Evolutionary conservation across 139 green algal genomes (phyloP).

Genomic region (Chlamydomonas applanata): DNA sequence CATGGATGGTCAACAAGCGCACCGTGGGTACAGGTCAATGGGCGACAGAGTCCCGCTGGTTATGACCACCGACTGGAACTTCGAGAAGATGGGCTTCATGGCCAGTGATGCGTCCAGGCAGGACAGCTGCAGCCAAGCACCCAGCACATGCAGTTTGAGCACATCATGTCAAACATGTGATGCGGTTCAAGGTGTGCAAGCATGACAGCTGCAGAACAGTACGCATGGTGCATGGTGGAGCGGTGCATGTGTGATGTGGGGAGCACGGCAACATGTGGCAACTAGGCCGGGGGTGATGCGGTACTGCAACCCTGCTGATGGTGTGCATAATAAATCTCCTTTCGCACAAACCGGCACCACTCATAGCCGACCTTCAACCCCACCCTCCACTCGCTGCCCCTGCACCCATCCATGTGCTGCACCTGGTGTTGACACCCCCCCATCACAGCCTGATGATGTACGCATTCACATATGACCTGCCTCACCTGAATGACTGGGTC

Average conservation of each 20-base stretch:
- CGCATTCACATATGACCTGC: not conserved
- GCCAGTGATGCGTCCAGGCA: conserved; percentile 96
- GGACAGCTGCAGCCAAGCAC: conserved; percentile 42
- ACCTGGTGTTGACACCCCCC: no score
- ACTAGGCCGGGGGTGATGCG: no score
- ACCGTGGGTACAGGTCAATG: conserved; percentile 93
- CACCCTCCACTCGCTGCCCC: no score
- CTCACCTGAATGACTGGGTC: conserved; percentile 89
- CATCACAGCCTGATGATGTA: not conserved
- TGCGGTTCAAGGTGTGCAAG: not conserved
- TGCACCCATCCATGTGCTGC: no score
- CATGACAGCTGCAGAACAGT: not conserved
- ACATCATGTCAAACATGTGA: not conserved
- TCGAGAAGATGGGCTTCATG: conserved; percentile 90
- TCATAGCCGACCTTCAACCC: no score
- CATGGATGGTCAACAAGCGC: no score
- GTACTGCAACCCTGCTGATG: no score
- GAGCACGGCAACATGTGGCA: no score
- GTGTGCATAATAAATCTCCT: no score
- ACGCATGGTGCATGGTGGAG: no score
- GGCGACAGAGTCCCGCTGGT: conserved; percentile 94
- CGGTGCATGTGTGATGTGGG: no score
- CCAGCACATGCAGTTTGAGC: not conserved
- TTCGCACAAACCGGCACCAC: no score
- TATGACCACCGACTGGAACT: conserved; percentile 96